Percentiles rank a stretch among this genome's conserved stretches.
phyloP scores from a whole-genome alignment of 176 grass and related monocot genomes.

The Elaeis guineensis region DNA sequence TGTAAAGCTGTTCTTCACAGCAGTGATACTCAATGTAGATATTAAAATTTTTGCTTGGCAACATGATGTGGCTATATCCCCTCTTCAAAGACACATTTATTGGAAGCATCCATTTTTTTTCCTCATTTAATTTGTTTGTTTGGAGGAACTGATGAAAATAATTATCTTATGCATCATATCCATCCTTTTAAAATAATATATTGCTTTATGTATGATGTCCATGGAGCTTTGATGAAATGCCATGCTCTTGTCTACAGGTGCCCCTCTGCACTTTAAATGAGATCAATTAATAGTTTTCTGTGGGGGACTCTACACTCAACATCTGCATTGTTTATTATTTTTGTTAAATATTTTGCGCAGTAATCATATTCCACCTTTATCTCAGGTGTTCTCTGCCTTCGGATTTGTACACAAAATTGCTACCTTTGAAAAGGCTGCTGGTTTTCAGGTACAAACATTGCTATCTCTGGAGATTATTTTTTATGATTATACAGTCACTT shows the following conservation, averaged over 20 bases:
- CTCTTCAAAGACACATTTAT: no score
- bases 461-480: no score
- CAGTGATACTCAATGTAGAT: no score
- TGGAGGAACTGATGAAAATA: background rate
- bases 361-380: slow-evolving; percentile 3
- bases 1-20: no score
- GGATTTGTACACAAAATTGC: slow-evolving; percentile 99
- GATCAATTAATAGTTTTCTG: no score
- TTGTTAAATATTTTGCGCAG: no score
- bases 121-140: background rate
- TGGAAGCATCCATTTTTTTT: background rate
- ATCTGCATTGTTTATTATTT: no score
- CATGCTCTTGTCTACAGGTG: background rate
- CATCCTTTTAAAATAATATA: background rate
- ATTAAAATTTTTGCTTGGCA: no score
- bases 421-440: slow-evolving; percentile 95
- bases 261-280: background rate
- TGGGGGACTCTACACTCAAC: no score
- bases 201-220: background rate
- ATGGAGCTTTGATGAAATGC: slow-evolving; percentile 9
- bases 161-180: background rate
- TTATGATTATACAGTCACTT: no score
- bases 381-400: slow-evolving; percentile 96
- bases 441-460: slow-evolving; percentile 57
- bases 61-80: no score